Conservation (phyloP, 2,329 filamentous ascomycete genomes). For the Ceratocystis smalleyi region DNA sequence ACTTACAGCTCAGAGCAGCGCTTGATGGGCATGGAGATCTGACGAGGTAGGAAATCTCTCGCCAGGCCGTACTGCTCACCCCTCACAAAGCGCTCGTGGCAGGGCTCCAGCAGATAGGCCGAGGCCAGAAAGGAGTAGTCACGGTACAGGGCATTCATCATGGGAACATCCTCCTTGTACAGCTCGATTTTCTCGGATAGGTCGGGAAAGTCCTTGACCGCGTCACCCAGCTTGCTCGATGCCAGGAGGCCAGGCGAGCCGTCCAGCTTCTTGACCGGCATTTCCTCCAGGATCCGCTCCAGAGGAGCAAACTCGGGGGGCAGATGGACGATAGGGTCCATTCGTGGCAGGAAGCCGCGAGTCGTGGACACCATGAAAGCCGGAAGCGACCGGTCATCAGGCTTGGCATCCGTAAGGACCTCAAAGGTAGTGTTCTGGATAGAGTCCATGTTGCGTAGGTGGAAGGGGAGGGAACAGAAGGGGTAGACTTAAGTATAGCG, state of each 20-base stretch:
- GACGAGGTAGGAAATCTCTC: slow-evolving; percentile 53
- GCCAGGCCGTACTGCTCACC: slow-evolving; percentile 66
- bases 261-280: slow-evolving; percentile 62
- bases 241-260: slow-evolving; percentile 67
- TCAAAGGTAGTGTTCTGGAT: slow-evolving; percentile 29
- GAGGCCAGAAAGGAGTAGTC: slow-evolving; percentile 88
- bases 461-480: slow-evolving; percentile 12
- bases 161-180: slow-evolving; percentile 55
- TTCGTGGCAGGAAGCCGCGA: slow-evolving; percentile 58
- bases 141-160: slow-evolving; percentile 74
- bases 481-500: neutral
- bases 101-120: slow-evolving; percentile 81
- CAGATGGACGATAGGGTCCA: slow-evolving; percentile 45
- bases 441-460: slow-evolving; percentile 15
- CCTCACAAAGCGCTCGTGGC: slow-evolving; percentile 57
- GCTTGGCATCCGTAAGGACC: slow-evolving; percentile 47
- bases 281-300: slow-evolving; percentile 55
- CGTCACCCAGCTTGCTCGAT: slow-evolving; percentile 54
- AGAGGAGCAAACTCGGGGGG: slow-evolving; percentile 59
- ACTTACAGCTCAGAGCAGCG: slow-evolving; percentile 74
- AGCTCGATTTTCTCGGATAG: slow-evolving; percentile 58
- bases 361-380: slow-evolving; percentile 68
- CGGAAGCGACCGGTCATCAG: slow-evolving; percentile 46
- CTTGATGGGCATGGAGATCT: slow-evolving; percentile 67
- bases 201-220: slow-evolving; percentile 62